phyloP scores from a whole-genome alignment of 2,329 filamentous ascomycete species.

The Grosmannia huntii region DNA sequence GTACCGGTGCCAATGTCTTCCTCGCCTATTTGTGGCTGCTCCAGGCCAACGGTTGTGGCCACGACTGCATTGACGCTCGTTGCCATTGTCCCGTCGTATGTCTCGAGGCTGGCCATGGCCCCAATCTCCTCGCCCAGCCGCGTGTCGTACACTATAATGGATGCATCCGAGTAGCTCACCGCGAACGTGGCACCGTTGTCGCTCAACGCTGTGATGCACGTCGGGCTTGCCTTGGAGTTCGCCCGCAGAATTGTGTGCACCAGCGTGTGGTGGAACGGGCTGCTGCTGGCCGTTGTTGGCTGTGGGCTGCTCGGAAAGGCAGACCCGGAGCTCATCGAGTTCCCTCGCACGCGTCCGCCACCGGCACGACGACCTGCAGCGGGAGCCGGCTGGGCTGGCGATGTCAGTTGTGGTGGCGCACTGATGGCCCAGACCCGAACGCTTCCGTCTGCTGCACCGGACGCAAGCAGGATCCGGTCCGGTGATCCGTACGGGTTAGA shows the following conservation, averaged over 20 bases:
- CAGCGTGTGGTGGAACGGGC: constrained; percentile 76
- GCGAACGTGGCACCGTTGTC: constrained; percentile 77
- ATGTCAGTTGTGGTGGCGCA: constrained; percentile 72
- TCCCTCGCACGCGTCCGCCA: constrained; percentile 68
- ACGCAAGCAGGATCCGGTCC: constrained; percentile 81
- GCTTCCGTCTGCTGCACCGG: constrained; percentile 79
- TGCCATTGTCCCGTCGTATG: constrained; percentile 68
- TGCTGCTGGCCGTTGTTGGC: constrained; percentile 71
- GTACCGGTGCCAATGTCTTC: constrained; percentile 55
- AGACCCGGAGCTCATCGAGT: constrained; percentile 89
- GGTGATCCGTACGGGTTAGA: constrained; percentile 62
- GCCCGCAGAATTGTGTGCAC: constrained; percentile 72
- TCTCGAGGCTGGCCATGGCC: constrained; percentile 86
- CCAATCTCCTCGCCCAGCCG: constrained; percentile 83
- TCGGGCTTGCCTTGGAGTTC: constrained; percentile 61
- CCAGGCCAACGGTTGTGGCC: constrained; percentile 71
- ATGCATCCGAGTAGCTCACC: constrained; percentile 81
- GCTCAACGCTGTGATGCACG: constrained; percentile 84
- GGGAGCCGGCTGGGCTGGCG: constrained; percentile 52
- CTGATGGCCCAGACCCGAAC: constrained; percentile 93
- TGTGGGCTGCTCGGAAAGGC: constrained; percentile 86
- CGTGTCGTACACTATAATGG: constrained; percentile 86
- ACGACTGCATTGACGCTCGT: constrained; percentile 87
- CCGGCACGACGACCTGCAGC: constrained; percentile 34
- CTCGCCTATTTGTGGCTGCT: constrained; percentile 59